Evolutionary conservation across 805 yeast species (phyloP).

Genomic region (Starmerella bombi): DNA sequence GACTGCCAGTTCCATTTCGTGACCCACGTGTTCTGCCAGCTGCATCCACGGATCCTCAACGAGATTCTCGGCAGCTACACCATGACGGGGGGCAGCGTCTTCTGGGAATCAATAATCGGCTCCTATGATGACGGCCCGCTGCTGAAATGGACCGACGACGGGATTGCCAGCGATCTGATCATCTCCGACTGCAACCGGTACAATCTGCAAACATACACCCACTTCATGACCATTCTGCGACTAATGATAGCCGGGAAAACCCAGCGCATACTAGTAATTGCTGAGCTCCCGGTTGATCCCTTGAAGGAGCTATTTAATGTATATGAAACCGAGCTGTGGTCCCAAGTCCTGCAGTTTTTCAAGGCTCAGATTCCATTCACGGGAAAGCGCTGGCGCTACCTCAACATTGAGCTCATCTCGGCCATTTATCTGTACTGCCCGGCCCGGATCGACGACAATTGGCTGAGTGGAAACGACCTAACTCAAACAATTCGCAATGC

Average conservation of each 20-base stretch:
- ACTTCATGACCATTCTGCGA: conserved; percentile 43
- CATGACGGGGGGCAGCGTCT: conserved; percentile 1
- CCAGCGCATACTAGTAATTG: conserved; percentile 54
- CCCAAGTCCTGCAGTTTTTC: conserved; percentile 57
- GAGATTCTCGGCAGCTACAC: conserved; percentile 7
- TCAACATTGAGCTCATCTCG: conserved; percentile 86
- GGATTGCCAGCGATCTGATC: conserved; percentile 9
- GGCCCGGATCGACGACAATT: conserved; percentile 57
- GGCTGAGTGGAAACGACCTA: conserved; percentile 75
- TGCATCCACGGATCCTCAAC: conserved; percentile 18
- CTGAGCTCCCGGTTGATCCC: conserved; percentile 46
- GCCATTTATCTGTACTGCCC: conserved; percentile 68
- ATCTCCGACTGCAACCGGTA: conserved; percentile 13
- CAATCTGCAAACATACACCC: conserved; percentile 28
- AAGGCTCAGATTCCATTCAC: conserved; percentile 78
- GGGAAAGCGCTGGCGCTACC: conserved; percentile 86
- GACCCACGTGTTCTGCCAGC: conserved; percentile 27
- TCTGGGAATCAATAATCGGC: conserved; percentile 1
- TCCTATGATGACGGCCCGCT: conserved; percentile 2
- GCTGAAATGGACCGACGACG: conserved; percentile 5
- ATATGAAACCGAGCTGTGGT: conserved; percentile 48
- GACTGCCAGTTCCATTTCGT: conserved; percentile 48
- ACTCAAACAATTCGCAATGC: conserved; percentile 64
- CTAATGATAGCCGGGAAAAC: conserved; percentile 53
- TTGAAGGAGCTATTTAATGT: conserved; percentile 46